A percentile compares a stretch with the other conserved stretches of the same genome.
These are phyloP conservation scores for Acacia confusa DNA, from an alignment of 306 rosid species.

Conservation along the genomic window DNA sequence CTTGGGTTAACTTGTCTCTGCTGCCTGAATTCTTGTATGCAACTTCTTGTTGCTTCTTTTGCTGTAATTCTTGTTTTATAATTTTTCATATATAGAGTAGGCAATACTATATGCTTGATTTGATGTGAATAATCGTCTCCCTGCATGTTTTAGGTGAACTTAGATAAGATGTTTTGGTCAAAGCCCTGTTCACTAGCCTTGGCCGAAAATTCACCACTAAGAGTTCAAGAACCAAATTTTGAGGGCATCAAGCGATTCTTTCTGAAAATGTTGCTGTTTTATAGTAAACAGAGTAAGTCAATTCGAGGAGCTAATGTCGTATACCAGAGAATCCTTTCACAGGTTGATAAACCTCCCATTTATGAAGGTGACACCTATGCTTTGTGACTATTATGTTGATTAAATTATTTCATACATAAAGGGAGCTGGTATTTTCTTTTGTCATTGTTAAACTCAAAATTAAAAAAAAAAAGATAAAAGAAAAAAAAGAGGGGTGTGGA, in stretches of 20 bases:
- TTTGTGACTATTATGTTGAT: neutral
- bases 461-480: too few species aligned
- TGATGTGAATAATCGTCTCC: slow-evolving; percentile 26
- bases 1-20: neutral
- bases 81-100: neutral
- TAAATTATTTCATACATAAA: neutral
- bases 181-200: slow-evolving; percentile 79
- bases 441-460: neutral
- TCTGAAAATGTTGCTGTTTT: slow-evolving; percentile 70
- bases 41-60: neutral
- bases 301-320: slow-evolving; percentile 93
- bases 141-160: slow-evolving; percentile 53
- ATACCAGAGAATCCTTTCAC: slow-evolving; percentile 67
- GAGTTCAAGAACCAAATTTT: slow-evolving; percentile 77
- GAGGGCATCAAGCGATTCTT: slow-evolving; percentile 68
- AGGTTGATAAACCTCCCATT: slow-evolving; percentile 82
- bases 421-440: neutral
- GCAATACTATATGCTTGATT: slow-evolving; percentile 7
- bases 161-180: slow-evolving; percentile 78
- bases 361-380: slow-evolving; percentile 60
- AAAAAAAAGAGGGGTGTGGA: neutral
- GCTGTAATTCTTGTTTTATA: neutral
- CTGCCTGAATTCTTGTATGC: neutral
- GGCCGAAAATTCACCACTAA: slow-evolving; percentile 60
- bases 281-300: slow-evolving; percentile 88